These are phyloP conservation scores for Kodamaea lidongshanica DNA, from an alignment of 805 yeast genomes.

Conservation along the genomic window DNA sequence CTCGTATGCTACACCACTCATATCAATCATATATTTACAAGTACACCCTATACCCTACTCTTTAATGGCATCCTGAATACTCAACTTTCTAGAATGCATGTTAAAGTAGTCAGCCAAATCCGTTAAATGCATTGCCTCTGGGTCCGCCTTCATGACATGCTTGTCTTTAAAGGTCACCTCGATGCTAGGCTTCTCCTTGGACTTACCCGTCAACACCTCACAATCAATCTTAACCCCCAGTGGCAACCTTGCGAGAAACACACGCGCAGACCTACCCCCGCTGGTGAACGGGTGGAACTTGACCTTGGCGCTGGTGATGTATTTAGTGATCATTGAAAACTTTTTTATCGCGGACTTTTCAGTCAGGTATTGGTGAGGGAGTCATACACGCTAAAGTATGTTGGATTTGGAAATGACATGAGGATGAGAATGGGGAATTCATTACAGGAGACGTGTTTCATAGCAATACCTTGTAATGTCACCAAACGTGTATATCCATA, in stretches of 20 bases:
- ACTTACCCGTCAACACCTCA: constrained; percentile 46
- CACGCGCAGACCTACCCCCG: constrained; percentile 65
- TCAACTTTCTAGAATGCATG: constrained; percentile 73
- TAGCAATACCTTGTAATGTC: no score
- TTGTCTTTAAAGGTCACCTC: constrained; percentile 80
- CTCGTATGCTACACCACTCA: no score
- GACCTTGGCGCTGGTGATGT: constrained; percentile 70
- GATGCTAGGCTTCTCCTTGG: constrained; percentile 52
- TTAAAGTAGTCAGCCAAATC: constrained; percentile 69
- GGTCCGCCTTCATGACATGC: constrained; percentile 60
- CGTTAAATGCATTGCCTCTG: constrained; percentile 52
- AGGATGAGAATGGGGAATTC: no score
- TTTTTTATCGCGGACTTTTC: constrained; percentile 1
- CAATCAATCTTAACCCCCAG: constrained; percentile 63
- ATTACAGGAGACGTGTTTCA: no score
- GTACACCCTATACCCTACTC: no score
- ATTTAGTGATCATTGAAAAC: constrained; percentile 75
- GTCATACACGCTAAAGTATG: no score
- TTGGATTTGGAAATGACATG: no score
- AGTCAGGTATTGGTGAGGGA: no score
- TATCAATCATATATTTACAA: no score
- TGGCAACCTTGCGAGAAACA: constrained; percentile 75
- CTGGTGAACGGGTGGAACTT: constrained; percentile 71
- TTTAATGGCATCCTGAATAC: constrained; percentile 63
- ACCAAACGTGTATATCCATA: no score